phyloP scores from a whole-genome alignment of 805 yeast species.

The Tetrapisispora namnaoensis region DNA sequence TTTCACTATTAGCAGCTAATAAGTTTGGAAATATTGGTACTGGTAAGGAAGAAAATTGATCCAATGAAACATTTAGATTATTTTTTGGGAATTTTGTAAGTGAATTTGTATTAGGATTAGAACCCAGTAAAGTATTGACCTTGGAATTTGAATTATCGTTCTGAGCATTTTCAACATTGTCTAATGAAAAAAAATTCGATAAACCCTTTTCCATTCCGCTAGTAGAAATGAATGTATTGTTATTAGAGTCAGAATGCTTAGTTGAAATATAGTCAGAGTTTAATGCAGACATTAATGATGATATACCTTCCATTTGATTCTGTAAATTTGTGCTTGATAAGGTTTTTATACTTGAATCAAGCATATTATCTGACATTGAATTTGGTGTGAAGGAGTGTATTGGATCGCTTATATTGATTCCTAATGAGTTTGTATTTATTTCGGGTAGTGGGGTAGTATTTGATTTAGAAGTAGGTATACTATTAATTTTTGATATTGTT shows the following conservation, averaged over 20 bases:
- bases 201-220: background rate
- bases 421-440: background rate
- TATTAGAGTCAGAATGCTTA: background rate
- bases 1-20: background rate
- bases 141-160: background rate
- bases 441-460: background rate
- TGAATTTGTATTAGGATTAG: background rate
- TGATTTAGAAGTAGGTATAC: background rate
- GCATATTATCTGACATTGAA: background rate
- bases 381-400: background rate
- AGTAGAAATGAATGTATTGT: no score
- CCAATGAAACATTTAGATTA: background rate
- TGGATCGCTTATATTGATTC: background rate
- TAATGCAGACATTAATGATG: slow-evolving; percentile 14
- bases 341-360: background rate
- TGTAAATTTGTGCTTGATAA: background rate
- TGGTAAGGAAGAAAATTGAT: background rate
- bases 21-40: background rate
- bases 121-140: background rate
- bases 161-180: background rate
- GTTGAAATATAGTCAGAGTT: background rate
- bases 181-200: background rate
- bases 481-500: background rate
- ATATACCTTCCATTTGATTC: slow-evolving; percentile 9
- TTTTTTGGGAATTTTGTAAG: background rate